Base-by-base conservation (phyloP, 371 early-diverging fungal species). In the Actinomortierella ambigua region DNA sequence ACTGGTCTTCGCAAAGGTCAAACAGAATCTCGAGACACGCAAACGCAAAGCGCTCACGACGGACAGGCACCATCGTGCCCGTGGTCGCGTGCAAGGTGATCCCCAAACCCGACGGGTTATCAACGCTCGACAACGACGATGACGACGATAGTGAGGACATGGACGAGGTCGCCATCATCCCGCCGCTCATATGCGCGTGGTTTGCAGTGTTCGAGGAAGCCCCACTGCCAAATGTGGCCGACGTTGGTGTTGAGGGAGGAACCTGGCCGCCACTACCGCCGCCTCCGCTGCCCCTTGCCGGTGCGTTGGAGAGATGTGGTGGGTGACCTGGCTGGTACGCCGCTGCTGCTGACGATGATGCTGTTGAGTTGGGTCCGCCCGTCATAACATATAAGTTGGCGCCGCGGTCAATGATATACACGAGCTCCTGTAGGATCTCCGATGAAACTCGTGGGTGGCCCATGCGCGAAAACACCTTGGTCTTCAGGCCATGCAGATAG, bases 21-120 rank as follows among this genome's bases (percentile, higher is more conserved):
- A 90, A 90, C 46, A 93, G 57, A 26, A 83, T 82, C 49, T 82
- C 83, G 22, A 91, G 65, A 29, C 89, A 86, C 6, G 81, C 84
- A 65, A 87, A 87, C 18, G 90, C 88, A 79, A 93, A 91, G 47
- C 84, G 76, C 57, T 93, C 91, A 29, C 90, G 83, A 60, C 84
- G 81, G 23, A 85, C 84, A 7, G 90, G 85, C 6, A 85, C 81
- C 63, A 90, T 88, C 29, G 83, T 84, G 14, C 84, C 84, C 2
- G 84, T 81, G 3, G 84, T 71, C 2, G 70, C 63, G 41, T 75
- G 71, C 23, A 75, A 57, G 3, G 67, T 79, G 22, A 68, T 65
- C 2, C 66, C 59, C 22, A 69, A 41, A 8, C 65, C 63, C 34
- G 11, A 34, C 34, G 34, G 34, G 34, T 34, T 34, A 11, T 34